These are phyloP conservation scores for Brassica nigra DNA, from an alignment of 345 rosid species.

Conservation along the genomic window DNA sequence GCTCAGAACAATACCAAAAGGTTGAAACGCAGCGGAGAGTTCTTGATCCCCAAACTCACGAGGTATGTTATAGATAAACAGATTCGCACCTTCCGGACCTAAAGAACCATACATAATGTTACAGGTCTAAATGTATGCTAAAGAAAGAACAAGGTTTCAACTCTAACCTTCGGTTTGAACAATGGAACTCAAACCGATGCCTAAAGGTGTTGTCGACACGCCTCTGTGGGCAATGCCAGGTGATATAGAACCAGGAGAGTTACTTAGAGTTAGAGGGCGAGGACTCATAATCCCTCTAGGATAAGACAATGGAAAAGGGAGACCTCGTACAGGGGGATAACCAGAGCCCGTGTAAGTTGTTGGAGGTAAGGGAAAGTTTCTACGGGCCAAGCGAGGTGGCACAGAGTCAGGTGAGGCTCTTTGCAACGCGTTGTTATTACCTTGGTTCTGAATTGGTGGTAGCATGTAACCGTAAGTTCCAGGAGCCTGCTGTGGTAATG, in stretches of 20 bases:
- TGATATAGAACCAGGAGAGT: slow-evolving; percentile 55
- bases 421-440: slow-evolving; percentile 48
- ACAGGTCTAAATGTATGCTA: background rate
- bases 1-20: slow-evolving; percentile 82
- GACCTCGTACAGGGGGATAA: slow-evolving; percentile 33
- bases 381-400: slow-evolving; percentile 66
- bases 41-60: slow-evolving; percentile 93
- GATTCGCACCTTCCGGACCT: slow-evolving; percentile 98
- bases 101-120: slow-evolving; percentile 17
- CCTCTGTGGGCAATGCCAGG: slow-evolving; percentile 45
- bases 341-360: slow-evolving; percentile 25
- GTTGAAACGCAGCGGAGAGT: slow-evolving; percentile 73
- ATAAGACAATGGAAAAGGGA: slow-evolving; percentile 76
- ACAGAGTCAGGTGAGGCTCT: slow-evolving; percentile 43
- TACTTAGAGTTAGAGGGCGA: slow-evolving; percentile 55
- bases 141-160: background rate
- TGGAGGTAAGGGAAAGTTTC: slow-evolving; percentile 52
- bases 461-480: slow-evolving; percentile 88
- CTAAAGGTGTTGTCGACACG: slow-evolving; percentile 55
- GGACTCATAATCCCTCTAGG: slow-evolving; percentile 72
- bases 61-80: slow-evolving; percentile 97
- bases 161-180: slow-evolving; percentile 88
- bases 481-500: slow-evolving; percentile 28
- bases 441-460: slow-evolving; percentile 84
- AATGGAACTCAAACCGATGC: slow-evolving; percentile 47